Evolutionary conservation across 2,329 filamentous ascomycete species (phyloP).

Genomic region (Cladophialophora carrionii): DNA sequence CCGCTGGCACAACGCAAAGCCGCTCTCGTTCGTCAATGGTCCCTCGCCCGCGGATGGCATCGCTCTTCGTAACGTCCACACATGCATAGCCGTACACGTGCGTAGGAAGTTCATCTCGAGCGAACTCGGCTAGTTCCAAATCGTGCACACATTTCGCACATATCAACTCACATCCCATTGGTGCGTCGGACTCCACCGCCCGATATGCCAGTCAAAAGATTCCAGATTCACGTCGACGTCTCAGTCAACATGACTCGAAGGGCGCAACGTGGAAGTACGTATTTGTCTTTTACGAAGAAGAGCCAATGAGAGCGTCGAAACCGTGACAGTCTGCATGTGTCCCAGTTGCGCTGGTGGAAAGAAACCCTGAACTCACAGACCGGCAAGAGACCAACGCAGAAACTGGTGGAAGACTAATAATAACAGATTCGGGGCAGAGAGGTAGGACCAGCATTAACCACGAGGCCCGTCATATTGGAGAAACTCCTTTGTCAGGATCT

Average conservation of each 20-base stretch:
- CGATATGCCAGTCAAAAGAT: slow-evolving; percentile 6
- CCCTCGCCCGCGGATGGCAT: background rate
- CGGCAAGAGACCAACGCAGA: background rate
- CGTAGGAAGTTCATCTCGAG: background rate
- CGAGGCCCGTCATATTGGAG: background rate
- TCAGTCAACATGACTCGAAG: background rate
- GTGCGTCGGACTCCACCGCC: slow-evolving; percentile 3
- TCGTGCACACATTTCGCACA: background rate
- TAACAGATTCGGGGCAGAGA: background rate
- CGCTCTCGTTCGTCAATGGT: background rate
- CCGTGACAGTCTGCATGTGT: background rate
- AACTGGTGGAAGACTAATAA: background rate
- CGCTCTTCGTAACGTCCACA: background rate
- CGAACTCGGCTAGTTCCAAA: background rate
- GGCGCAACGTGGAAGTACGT: background rate
- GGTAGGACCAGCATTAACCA: background rate
- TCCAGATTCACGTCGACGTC: background rate
- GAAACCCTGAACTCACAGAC: background rate
- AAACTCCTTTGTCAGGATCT: background rate
- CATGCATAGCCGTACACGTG: background rate
- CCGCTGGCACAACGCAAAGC: background rate
- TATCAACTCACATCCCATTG: background rate
- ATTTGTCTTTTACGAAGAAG: background rate
- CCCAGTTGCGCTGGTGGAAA: background rate
- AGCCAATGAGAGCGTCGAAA: background rate